Percentiles rank a stretch among this genome's conserved stretches.
These are phyloP conservation scores for Aegilops tauschii DNA, from an alignment of 176 grass and related monocot species.

Conservation along the genomic window DNA sequence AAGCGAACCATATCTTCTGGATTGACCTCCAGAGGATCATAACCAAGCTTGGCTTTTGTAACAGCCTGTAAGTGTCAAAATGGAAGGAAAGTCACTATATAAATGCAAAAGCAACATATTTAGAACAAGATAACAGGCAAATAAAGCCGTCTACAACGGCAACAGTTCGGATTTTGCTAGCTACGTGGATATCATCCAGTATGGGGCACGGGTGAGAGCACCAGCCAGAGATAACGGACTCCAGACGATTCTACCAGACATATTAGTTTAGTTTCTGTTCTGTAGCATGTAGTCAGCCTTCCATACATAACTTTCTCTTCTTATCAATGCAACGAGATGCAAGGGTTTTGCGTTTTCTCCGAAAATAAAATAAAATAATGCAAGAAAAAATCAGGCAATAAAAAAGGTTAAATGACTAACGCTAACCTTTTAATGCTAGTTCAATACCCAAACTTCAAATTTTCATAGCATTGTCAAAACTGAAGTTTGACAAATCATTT, in stretches of 20 bases:
- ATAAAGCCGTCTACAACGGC: neutral
- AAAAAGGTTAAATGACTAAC: slow-evolving; percentile 7
- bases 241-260: neutral
- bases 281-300: neutral
- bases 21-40: slow-evolving; percentile 93
- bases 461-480: neutral
- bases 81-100: slow-evolving; percentile 18
- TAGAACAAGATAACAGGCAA: neutral
- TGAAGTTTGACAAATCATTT: slow-evolving; percentile 10
- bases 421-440: neutral
- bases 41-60: slow-evolving; percentile 97
- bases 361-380: neutral
- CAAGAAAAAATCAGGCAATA: neutral
- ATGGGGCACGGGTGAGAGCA: neutral
- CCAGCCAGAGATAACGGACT: neutral
- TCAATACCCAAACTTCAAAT: neutral
- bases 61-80: slow-evolving; percentile 73
- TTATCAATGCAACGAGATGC: neutral
- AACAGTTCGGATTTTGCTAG: neutral
- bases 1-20: slow-evolving; percentile 99
- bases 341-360: neutral
- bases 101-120: neutral
- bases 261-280: neutral
- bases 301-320: neutral
- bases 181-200: neutral